Percentiles rank a stretch among this genome's conserved stretches.
phyloP scores from a whole-genome alignment of 768 basidiomycete species.

The Lenzites betulinus region DNA sequence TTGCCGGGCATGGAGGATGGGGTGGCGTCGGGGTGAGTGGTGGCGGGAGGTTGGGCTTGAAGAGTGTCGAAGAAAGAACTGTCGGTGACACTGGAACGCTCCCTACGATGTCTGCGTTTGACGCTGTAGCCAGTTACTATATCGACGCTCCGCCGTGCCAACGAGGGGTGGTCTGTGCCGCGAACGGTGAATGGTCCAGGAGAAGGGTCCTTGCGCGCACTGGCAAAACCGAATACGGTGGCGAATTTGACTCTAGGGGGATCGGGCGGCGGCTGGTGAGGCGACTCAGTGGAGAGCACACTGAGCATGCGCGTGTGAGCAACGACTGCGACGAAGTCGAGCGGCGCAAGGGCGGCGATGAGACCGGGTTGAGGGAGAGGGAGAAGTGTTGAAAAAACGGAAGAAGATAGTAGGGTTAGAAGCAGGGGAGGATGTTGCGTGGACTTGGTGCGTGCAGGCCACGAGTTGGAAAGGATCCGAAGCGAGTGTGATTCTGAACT shows the following conservation, averaged over 20 bases:
- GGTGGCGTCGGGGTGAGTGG: slow-evolving; percentile 5
- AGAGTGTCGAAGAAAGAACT: slow-evolving; percentile 45
- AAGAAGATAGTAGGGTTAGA: slow-evolving; percentile 27
- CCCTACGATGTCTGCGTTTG: slow-evolving; percentile 36
- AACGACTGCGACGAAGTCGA: slow-evolving; percentile 22
- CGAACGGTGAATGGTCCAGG: slow-evolving; percentile 25
- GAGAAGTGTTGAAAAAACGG: slow-evolving; percentile 29
- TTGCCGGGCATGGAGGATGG: slow-evolving; percentile 28
- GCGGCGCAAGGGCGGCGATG: slow-evolving; percentile 29
- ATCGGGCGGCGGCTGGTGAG: slow-evolving; percentile 32
- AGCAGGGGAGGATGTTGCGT: slow-evolving; percentile 32
- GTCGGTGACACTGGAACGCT: slow-evolving; percentile 42
- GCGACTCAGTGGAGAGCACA: slow-evolving; percentile 36
- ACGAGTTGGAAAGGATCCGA: slow-evolving; percentile 36
- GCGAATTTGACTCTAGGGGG: slow-evolving; percentile 48
- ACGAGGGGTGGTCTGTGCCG: slow-evolving; percentile 33
- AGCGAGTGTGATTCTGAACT: slow-evolving; percentile 16
- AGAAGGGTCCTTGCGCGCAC: slow-evolving; percentile 35
- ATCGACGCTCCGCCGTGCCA: slow-evolving; percentile 48
- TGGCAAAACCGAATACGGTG: slow-evolving; percentile 47
- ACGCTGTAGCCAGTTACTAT: slow-evolving; percentile 40
- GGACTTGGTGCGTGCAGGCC: slow-evolving; percentile 38
- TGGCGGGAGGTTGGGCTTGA: slow-evolving; percentile 21
- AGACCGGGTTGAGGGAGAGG: slow-evolving; percentile 24
- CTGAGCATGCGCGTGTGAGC: slow-evolving; percentile 45